Evolutionary conservation across 164 flowering plant genomes (phyloP).

Genomic region (Buxus sempervirens): DNA sequence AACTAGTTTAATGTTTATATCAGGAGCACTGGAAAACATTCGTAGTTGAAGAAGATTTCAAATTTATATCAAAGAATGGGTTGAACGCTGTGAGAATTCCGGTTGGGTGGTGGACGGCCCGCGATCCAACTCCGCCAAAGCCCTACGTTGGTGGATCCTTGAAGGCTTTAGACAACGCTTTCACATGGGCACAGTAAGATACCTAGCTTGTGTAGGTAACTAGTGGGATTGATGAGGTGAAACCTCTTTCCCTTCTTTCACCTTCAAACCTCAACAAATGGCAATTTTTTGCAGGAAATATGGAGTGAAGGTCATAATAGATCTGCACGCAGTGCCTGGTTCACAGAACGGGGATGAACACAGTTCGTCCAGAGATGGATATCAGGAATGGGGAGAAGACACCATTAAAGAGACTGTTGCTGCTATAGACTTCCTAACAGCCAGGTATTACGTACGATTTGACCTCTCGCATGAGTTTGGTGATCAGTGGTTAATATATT

Average conservation of each 20-base stretch:
- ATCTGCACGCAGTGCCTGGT: constrained; percentile 22
- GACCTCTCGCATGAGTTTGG: too few species aligned
- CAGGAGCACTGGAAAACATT: too few species aligned
- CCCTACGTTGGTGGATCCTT: constrained; percentile 58
- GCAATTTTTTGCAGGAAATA: constrained; percentile 33
- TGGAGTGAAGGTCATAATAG: constrained; percentile 22
- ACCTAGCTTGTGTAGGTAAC: too few species aligned
- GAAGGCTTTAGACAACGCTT: constrained; percentile 45
- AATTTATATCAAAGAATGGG: too few species aligned
- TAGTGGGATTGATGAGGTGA: too few species aligned
- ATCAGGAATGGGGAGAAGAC: constrained; percentile 22
- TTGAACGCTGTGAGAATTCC: too few species aligned
- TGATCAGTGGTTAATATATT: too few species aligned
- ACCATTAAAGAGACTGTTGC: constrained; percentile 11
- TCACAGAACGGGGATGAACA: constrained; percentile 26
- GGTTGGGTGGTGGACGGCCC: constrained; percentile 65
- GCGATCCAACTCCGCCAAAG: constrained; percentile 45
- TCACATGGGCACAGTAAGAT: constrained; percentile 58
- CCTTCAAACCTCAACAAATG: too few species aligned
- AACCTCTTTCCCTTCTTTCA: too few species aligned
- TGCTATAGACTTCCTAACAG: constrained; percentile 22
- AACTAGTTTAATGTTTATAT: too few species aligned
- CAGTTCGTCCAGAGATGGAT: constrained; percentile 27
- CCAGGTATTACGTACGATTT: constrained; percentile 1
- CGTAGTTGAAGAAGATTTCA: too few species aligned